Base-by-base conservation (phyloP, 2,329 filamentous ascomycete genomes). In the Cytospora piceae region DNA sequence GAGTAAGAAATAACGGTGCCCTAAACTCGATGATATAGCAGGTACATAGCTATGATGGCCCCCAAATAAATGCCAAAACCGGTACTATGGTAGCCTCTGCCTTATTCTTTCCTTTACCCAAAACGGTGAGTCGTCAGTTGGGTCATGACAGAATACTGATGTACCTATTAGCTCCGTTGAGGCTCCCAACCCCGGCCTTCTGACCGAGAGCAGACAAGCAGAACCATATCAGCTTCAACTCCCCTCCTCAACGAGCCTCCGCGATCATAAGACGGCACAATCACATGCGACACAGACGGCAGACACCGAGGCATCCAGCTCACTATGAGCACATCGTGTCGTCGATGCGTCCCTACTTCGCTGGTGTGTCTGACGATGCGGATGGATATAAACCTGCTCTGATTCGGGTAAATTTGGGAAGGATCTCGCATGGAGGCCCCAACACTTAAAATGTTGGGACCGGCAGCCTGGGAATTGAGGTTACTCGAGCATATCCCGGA, bases 401-500 rank as follows among this genome's bases (percentile, higher is more conserved):
- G 46, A 49, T 49, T 49, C 46, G 46, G 46, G 46, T 20, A 22
- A 49, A 49, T n/a, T 49, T 22, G 20, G 46, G 34, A 12, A 37
- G 24, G 46, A 49, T 49, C n/a, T 49, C 20, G 46, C 46, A 49
- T 49, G n/a, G 11, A n/a, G 12, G 46, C 46, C 46, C 46, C 46
- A 49, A 49, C 46, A 49, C 46, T 49, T 24, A 49, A 49, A 49
- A 49, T 49, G 46, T 49, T 49, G 46, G 46, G 46, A 49, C 46
- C 46, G 46, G 46, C n/a, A 49, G n/a, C 46, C 11, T 49, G 46
- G 46, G 46, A n/a, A 46, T 22, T 46, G 37, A 11, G 37, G 20
- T 12, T 49, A 12, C 17, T 49, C n/a, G n/a, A 12, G 9, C 4
- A 46, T 49, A 49, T 46, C n/a, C 46, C 46, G 8, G 46, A 3